Conservation (phyloP, 2,329 filamentous ascomycete genomes). For the Fusarium sarcochroum region DNA sequence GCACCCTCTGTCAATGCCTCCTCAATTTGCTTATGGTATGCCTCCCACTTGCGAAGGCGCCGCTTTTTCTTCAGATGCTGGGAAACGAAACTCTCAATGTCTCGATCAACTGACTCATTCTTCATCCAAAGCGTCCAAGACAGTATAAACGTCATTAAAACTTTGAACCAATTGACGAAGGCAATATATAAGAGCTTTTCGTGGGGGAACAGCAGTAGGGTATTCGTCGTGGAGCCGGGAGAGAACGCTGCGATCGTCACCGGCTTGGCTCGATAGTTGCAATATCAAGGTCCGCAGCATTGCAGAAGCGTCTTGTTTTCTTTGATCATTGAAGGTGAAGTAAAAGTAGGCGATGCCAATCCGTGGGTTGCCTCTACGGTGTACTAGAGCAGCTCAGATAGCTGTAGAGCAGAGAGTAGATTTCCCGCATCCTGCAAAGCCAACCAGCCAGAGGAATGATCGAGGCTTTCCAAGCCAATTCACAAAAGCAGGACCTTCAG, state of each 20-base stretch:
- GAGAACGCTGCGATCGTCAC: constrained; percentile 33
- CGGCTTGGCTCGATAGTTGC: constrained; percentile 52
- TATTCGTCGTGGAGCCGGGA: constrained; percentile 35
- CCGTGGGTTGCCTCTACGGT: constrained; percentile 35
- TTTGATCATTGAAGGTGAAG: constrained; percentile 56
- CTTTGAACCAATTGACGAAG: constrained; percentile 41
- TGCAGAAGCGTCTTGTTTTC: constrained; percentile 50
- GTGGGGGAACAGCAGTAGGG: constrained; percentile 32
- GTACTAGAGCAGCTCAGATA: constrained; percentile 9
- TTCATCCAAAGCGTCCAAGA: constrained; percentile 56
- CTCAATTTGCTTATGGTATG: constrained; percentile 14
- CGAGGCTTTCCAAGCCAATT: too few relatives aligned
- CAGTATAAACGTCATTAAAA: constrained; percentile 53
- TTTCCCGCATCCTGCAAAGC: too few relatives aligned
- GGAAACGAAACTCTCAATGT: constrained; percentile 22
- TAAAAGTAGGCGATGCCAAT: constrained; percentile 56
- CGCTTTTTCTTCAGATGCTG: constrained; percentile 11
- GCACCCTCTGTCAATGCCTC: constrained; percentile 5
- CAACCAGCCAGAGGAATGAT: too few relatives aligned
- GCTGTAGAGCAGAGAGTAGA: too few relatives aligned
- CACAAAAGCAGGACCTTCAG: too few relatives aligned
- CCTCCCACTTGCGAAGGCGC: constrained; percentile 22
- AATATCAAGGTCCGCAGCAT: constrained; percentile 53
- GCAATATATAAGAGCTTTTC: constrained; percentile 40
- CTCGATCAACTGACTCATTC: constrained; percentile 13